Percentiles rank a stretch among this genome's conserved stretches.
phyloP scores from a whole-genome alignment of 1,284 basidiomycete species.

The Vanrija sp. region DNA sequence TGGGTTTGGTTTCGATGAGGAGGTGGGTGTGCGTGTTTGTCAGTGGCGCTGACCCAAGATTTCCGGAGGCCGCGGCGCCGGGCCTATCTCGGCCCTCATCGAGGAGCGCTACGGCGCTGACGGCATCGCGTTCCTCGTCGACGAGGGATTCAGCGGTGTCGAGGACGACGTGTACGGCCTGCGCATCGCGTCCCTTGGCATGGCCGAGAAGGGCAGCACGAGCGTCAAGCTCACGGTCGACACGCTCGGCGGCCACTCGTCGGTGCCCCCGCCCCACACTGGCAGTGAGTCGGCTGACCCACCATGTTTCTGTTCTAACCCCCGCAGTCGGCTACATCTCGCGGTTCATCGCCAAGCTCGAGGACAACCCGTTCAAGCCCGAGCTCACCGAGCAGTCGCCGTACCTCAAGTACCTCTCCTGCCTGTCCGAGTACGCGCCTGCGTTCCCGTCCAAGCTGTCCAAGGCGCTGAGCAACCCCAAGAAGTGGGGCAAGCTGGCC shows the following conservation, averaged over 20 bases:
- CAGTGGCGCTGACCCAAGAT: slow-evolving; percentile 22
- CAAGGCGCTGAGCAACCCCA: slow-evolving; percentile 36
- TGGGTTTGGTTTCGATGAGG: slow-evolving; percentile 56
- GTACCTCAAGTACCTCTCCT: slow-evolving; percentile 51
- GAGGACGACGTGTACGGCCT: slow-evolving; percentile 38
- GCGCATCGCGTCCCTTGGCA: slow-evolving; percentile 47
- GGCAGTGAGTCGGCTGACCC: slow-evolving; percentile 35
- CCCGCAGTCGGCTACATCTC: slow-evolving; percentile 46
- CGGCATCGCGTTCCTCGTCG: slow-evolving; percentile 50
- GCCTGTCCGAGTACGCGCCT: slow-evolving; percentile 51
- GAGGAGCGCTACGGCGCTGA: slow-evolving; percentile 46
- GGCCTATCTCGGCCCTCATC: slow-evolving; percentile 36
- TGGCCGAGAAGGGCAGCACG: slow-evolving; percentile 53
- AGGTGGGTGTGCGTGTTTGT: slow-evolving; percentile 38
- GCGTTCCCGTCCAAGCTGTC: slow-evolving; percentile 42
- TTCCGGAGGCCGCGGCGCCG: slow-evolving; percentile 46
- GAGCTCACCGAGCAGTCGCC: slow-evolving; percentile 44
- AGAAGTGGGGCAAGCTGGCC: slow-evolving; percentile 49
- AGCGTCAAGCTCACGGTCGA: slow-evolving; percentile 44
- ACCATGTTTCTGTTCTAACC: background rate
- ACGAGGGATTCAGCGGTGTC: slow-evolving; percentile 51
- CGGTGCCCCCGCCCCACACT: slow-evolving; percentile 47
- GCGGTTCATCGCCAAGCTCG: slow-evolving; percentile 40
- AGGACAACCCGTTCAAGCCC: slow-evolving; percentile 43
- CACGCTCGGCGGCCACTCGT: slow-evolving; percentile 46